These are phyloP conservation scores for Sisymbrium irio DNA, from an alignment of 345 rosid species.

Conservation along the genomic window DNA sequence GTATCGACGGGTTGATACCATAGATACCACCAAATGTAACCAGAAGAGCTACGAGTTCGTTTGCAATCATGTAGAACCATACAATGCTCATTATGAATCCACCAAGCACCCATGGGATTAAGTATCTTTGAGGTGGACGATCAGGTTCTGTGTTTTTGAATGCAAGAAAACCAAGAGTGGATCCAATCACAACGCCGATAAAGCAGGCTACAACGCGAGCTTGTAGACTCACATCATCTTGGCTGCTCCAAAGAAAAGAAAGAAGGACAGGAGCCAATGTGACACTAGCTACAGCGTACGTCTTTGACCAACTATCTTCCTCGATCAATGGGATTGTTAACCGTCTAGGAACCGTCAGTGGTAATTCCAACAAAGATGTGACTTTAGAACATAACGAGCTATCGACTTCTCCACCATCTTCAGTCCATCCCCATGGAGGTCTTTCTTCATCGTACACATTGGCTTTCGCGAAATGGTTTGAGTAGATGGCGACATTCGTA, in stretches of 20 bases:
- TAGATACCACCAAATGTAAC: conserved; percentile 70
- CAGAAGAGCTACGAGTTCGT: conserved; percentile 83
- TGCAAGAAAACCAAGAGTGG: conserved; percentile 56
- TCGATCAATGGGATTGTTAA: conserved; percentile 76
- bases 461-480: conserved; percentile 45
- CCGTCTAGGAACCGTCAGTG: conserved; percentile 65
- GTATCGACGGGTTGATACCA: conserved; percentile 77
- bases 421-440: conserved; percentile 65
- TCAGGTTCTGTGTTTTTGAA: conserved; percentile 46
- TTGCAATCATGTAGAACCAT: conserved; percentile 98
- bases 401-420: conserved; percentile 34
- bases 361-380: conserved; percentile 56
- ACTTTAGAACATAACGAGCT: conserved; percentile 45
- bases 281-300: conserved; percentile 77
- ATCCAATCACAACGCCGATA: conserved; percentile 49
- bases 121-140: conserved; percentile 64
- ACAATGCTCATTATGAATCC: conserved; percentile 90
- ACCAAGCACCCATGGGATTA: conserved; percentile 81
- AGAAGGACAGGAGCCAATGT: conserved; percentile 67
- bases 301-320: conserved; percentile 77
- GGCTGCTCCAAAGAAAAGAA: conserved; percentile 62
- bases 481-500: conserved; percentile 67
- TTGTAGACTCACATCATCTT: conserved; percentile 40
- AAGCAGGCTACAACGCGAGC: conserved; percentile 42
- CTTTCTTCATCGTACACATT: conserved; percentile 41